Base-by-base conservation (phyloP, 257 asterid species). In the Echites panduratus region DNA sequence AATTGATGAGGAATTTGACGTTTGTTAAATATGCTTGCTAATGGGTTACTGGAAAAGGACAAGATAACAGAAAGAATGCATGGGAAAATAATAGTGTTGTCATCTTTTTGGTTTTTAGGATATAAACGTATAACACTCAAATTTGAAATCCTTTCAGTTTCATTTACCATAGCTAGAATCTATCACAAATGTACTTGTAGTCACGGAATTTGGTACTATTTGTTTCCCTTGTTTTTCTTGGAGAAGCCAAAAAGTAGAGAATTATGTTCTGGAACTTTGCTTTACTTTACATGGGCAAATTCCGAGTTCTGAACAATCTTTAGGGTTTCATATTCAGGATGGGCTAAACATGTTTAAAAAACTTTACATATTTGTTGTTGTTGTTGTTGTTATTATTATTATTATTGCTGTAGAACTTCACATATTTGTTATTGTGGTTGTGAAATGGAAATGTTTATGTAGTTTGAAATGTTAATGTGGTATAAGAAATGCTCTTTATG, bases 401-500 rank as follows among this genome's bases (percentile, higher is more conserved):
- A n/a, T n/a, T n/a, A n/a, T n/a, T n/a, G n/a, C n/a, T n/a, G n/a
- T n/a, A n/a, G n/a, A 32, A 32, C 38, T 32, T 1, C 3, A 32
- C 38, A 32, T 32, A 32, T 32, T 32, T 32, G 38, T 32, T 63
- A 13, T 35, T 6, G 26, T 19, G 12, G 14, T 35, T 16, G 12
- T 35, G 20, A 17, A 62, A 4, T 35, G 12, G 19, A 64, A 38
- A 64, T 20, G 47, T 63, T 0, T 29, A 29, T 61, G 17, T 4
- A 11, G 10, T 32, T 61, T 61, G 16, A 32, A 40, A 61, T 14
- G 41, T 32, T 17, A 19, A 38, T 13, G 29, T 38, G 48, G 26
- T 38, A 0, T 38, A 63, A 35, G 24, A 35, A 64, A 17, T 38
- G 45, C 26, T 32, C 29, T n/a, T 72, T 66, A 59, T 75, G 87